phyloP scores from a whole-genome alignment of 306 rosid genomes.

The Astragalus membranaceus region DNA sequence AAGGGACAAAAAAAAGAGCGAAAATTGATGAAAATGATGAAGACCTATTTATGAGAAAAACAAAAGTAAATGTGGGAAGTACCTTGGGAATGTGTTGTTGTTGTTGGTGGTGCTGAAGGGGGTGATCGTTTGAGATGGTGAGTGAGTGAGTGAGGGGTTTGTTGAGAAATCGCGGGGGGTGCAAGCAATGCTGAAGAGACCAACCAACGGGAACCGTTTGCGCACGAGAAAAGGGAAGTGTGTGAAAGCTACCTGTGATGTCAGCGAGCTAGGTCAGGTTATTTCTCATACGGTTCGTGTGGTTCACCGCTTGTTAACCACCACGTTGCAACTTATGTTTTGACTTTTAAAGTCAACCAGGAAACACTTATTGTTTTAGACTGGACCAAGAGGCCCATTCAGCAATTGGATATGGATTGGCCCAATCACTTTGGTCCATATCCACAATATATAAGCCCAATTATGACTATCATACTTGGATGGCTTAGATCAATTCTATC shows the following conservation, averaged over 20 bases:
- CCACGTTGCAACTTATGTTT: not conserved
- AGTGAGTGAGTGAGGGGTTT: constrained; percentile 3
- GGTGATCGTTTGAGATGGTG: not conserved
- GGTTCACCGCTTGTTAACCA: not conserved
- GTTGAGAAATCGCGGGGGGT: not conserved
- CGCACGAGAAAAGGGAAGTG: constrained; percentile 22
- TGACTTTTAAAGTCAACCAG: not conserved
- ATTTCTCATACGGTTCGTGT: constrained; percentile 1
- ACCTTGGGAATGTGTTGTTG: constrained; percentile 22
- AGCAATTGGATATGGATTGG: no score
- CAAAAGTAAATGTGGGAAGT: not conserved
- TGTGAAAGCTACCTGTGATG: constrained; percentile 31
- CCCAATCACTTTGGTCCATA: no score
- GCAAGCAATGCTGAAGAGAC: not conserved
- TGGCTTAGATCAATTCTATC: no score
- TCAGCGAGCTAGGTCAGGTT: constrained; percentile 8
- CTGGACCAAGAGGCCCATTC: no score
- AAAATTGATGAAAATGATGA: not conserved
- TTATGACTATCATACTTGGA: no score
- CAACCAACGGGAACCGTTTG: constrained; percentile 37
- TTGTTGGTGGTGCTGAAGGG: not conserved
- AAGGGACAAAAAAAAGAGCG: not conserved
- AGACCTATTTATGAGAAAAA: constrained; percentile 12
- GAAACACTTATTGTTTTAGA: no score
- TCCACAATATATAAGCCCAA: no score